Evolutionary conservation across 495 filamentous ascomycete genomes (phyloP).

Genomic region (Aspergillus nanangensis): DNA sequence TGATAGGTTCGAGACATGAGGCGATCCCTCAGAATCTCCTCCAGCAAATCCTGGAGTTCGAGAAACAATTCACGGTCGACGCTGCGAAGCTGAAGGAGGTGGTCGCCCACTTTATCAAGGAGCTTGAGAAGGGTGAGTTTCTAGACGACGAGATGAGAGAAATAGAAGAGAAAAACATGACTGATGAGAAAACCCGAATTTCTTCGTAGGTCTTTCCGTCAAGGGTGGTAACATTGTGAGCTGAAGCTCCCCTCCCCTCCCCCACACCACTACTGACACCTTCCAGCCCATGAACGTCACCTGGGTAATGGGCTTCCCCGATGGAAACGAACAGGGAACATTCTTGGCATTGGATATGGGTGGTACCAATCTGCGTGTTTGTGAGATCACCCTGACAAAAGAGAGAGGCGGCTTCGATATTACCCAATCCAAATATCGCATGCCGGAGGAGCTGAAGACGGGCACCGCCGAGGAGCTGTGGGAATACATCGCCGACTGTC

Average conservation of each 20-base stretch:
- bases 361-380: constrained; percentile 96
- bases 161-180: constrained; percentile 1
- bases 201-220: constrained; percentile 75
- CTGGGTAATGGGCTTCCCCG: constrained; percentile 93
- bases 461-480: constrained; percentile 90
- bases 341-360: constrained; percentile 97
- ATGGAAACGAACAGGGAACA: constrained; percentile 83
- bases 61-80: constrained; percentile 81
- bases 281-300: constrained; percentile 97
- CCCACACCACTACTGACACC: neutral
- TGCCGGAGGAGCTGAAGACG: constrained; percentile 93
- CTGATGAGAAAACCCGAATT: too few relatives aligned
- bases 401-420: constrained; percentile 97
- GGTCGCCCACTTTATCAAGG: constrained; percentile 79
- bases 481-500: constrained; percentile 96
- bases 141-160: neutral
- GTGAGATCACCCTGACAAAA: constrained; percentile 87
- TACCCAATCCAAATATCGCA: constrained; percentile 95
- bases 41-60: constrained; percentile 77
- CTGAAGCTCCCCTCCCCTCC: constrained; percentile 7
- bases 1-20: constrained; percentile 68
- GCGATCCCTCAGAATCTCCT: constrained; percentile 82
- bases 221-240: constrained; percentile 92
- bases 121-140: constrained; percentile 76
- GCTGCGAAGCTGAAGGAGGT: constrained; percentile 79